Conservation (phyloP, 805 yeast genomes). For the Hanseniaspora mollemarum region DNA sequence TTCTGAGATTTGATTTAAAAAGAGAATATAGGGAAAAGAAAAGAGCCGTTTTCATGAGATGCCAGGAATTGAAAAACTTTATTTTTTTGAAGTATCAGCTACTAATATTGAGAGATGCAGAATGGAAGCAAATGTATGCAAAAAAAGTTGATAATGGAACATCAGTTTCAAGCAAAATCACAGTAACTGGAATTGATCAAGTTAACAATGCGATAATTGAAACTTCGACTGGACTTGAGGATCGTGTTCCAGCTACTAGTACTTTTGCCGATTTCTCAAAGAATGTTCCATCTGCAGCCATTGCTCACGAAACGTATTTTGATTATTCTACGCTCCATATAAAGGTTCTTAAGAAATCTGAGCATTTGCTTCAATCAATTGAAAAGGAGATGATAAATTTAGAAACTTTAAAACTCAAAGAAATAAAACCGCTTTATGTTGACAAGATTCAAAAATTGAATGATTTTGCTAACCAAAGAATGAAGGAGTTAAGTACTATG, state of each 20-base stretch:
- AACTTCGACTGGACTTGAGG: background rate
- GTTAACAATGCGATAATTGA: background rate
- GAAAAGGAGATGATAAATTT: background rate
- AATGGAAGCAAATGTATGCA: slow-evolving; percentile 7
- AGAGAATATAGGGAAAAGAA: background rate
- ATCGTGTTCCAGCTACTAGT: background rate
- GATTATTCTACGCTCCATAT: slow-evolving; percentile 3
- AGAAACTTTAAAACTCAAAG: background rate
- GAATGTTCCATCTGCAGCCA: background rate
- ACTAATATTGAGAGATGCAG: background rate
- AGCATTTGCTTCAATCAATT: background rate
- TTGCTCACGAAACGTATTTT: background rate
- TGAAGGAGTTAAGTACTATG: slow-evolving; percentile 11
- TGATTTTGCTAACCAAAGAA: slow-evolving; percentile 11
- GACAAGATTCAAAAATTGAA: slow-evolving; percentile 6
- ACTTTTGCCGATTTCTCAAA: too few relatives aligned
- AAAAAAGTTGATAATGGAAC: background rate
- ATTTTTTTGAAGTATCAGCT: slow-evolving; percentile 9
- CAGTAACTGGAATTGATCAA: background rate
- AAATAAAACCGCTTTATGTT: slow-evolving; percentile 6
- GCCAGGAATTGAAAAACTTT: slow-evolving; percentile 4
- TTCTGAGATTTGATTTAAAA: background rate
- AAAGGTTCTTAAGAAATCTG: background rate
- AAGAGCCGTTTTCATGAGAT: background rate
- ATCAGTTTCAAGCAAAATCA: background rate